Base-by-base conservation (phyloP, 2,329 filamentous ascomycete genomes). In the Sporothrix variecibatus region DNA sequence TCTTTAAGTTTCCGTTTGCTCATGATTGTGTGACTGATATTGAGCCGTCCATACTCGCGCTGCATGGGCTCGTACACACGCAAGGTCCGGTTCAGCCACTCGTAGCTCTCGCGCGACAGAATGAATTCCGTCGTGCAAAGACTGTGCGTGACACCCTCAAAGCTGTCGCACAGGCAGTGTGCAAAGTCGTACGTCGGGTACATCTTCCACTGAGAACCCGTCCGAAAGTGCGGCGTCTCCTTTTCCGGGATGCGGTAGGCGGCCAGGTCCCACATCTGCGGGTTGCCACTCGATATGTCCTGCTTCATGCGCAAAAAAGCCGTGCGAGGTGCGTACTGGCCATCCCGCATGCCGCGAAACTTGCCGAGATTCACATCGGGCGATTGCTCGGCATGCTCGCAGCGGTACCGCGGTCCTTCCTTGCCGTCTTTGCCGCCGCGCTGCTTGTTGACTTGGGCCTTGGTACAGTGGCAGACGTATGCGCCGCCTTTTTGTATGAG, bases 151-250 rank as follows among this genome's bases (percentile, higher is more conserved):
- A 98, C 97, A 28, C 89, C 89, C 82, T 98, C 96, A 77, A 97
- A 93, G 78, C 93, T 95, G 86, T 98, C 96, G 78, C 93, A 95
- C 34, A 98, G 86, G 82, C 93, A 97, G 84, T 97, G 94, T 0
- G 92, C 93, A 81, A 97, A 97, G 81, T 98, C 95, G 80, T 98
- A 98, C 0, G 95, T 97, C 0, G 96, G 96, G 81, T 97, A 98
- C 76, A 98, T 97, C 82, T 91, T 92, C 94, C 95, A 98, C 80
- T 92, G 90, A 77, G 89, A 85, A 34, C 93, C 94, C 0, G 95
- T 97, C 46, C 93, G 89, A 82, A 94, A 90, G 81, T 97, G 94
- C 56, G 90, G 87, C 75, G 86, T 86, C 74, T 12, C 20, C 12
- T 68, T 23, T n/a, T 72, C 89, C 75, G 94, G 87, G 72, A 98